Evolutionary conservation across 371 early-diverging fungal species (phyloP).

Genomic region (Mortierella sp.): DNA sequence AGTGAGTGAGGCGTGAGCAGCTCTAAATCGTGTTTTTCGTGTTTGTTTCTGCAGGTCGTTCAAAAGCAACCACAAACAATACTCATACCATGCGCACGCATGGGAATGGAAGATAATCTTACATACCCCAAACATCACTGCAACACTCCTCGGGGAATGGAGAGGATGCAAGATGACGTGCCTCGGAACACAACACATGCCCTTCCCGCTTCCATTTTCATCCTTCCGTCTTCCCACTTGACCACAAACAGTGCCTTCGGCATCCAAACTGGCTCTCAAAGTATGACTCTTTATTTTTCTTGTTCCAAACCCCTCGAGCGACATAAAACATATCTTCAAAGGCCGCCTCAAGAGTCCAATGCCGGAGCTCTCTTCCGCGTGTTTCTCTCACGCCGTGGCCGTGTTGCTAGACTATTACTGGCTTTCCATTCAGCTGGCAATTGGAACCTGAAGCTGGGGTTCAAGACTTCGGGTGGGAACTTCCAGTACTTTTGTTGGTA

Average conservation of each 20-base stretch:
- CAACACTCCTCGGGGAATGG: neutral
- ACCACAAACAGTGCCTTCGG: neutral
- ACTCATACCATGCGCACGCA: no score
- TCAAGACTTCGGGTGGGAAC: constrained; percentile 59
- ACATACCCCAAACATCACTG: neutral
- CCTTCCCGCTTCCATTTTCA: neutral
- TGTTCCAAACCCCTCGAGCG: neutral
- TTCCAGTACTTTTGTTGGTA: constrained; percentile 68
- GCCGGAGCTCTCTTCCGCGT: constrained; percentile 32
- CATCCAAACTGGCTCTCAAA: no score
- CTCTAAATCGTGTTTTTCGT: neutral
- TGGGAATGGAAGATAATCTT: no score
- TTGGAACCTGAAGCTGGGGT: constrained; percentile 62
- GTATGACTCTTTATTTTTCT: neutral
- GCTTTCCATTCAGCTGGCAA: constrained; percentile 72
- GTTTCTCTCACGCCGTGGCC: constrained; percentile 61
- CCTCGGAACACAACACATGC: neutral
- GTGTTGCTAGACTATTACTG: constrained; percentile 64
- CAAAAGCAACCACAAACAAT: no score
- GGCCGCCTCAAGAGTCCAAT: constrained; percentile 12
- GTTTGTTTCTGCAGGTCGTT: no score
- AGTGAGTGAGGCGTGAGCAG: neutral
- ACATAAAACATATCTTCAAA: neutral
- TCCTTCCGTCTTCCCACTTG: neutral
- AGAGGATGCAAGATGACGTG: neutral